A percentile compares a stretch with the other conserved stretches of the same genome.
These are phyloP conservation scores for Coniella lustricola DNA, from an alignment of 2,329 filamentous ascomycete genomes.

Conservation along the genomic window DNA sequence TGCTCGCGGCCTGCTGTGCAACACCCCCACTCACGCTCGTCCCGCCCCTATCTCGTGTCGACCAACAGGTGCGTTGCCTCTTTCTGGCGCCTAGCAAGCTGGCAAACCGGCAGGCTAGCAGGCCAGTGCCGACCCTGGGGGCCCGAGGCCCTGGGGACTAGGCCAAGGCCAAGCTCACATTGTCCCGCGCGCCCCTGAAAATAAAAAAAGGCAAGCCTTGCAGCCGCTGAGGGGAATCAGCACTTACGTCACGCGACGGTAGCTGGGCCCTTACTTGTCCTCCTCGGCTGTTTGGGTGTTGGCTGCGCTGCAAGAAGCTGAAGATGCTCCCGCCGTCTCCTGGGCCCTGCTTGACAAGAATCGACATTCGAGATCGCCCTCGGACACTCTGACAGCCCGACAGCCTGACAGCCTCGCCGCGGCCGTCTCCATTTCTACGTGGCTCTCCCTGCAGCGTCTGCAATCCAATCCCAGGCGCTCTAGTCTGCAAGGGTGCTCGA, in stretches of 20 bases:
- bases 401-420: too few relatives aligned
- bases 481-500: not conserved
- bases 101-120: too few relatives aligned
- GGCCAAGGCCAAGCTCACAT: too few relatives aligned
- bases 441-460: not conserved
- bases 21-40: not conserved
- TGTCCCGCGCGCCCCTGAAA: not conserved
- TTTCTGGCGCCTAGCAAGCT: not conserved
- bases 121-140: too few relatives aligned
- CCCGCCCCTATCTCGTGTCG: not conserved
- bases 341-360: too few relatives aligned
- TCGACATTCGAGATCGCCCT: too few relatives aligned
- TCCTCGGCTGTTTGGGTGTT: slow-evolving; percentile 1
- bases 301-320: too few relatives aligned
- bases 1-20: too few relatives aligned
- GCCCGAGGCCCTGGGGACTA: too few relatives aligned
- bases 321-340: too few relatives aligned
- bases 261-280: not conserved
- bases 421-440: too few relatives aligned
- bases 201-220: slow-evolving; percentile 6
- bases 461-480: not conserved
- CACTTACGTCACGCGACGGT: slow-evolving; percentile 15
- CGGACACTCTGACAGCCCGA: too few relatives aligned
- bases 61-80: not conserved
- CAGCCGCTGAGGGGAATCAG: not conserved